phyloP scores from a whole-genome alignment of 331 rosid genomes.

The Phaseolus coccineus region DNA sequence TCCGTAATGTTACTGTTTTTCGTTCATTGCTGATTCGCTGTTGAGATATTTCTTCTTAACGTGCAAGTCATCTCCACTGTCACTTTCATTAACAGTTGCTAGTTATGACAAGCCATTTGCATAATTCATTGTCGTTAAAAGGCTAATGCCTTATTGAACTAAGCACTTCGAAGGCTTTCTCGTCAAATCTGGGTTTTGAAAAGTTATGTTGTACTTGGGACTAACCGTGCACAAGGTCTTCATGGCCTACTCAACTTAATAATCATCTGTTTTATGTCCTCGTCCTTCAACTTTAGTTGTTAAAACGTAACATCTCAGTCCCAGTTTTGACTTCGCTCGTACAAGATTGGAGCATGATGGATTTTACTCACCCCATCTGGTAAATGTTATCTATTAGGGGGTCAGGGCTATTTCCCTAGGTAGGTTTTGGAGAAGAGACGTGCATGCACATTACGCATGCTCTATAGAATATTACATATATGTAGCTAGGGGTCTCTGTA shows the following conservation, averaged over 20 bases:
- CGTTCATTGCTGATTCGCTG: slow-evolving; percentile 14
- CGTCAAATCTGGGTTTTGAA: slow-evolving; percentile 7
- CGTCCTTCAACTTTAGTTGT: slow-evolving; percentile 44
- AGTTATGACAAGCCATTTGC: slow-evolving; percentile 39
- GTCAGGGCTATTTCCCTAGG: neutral
- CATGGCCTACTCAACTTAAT: slow-evolving; percentile 24
- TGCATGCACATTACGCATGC: slow-evolving; percentile 28
- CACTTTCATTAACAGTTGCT: slow-evolving; percentile 38
- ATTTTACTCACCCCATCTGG: neutral
- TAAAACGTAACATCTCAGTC: slow-evolving; percentile 37
- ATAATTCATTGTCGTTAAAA: slow-evolving; percentile 18
- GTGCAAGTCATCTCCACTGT: slow-evolving; percentile 21
- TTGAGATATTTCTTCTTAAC: slow-evolving; percentile 37
- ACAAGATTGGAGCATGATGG: slow-evolving; percentile 8
- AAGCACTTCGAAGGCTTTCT: neutral
- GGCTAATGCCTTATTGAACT: slow-evolving; percentile 31
- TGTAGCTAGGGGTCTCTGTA: neutral
- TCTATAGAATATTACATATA: neutral
- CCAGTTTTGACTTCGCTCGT: slow-evolving; percentile 15
- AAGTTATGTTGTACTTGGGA: slow-evolving; percentile 18
- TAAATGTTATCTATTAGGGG: neutral
- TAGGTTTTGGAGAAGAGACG: slow-evolving; percentile 19
- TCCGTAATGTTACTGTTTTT: slow-evolving; percentile 23
- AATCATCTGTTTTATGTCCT: neutral
- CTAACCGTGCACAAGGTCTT: slow-evolving; percentile 16